Evolutionary conservation across 768 basidiomycete species (phyloP).

Genomic region (Chlorophyllum brunneum): DNA sequence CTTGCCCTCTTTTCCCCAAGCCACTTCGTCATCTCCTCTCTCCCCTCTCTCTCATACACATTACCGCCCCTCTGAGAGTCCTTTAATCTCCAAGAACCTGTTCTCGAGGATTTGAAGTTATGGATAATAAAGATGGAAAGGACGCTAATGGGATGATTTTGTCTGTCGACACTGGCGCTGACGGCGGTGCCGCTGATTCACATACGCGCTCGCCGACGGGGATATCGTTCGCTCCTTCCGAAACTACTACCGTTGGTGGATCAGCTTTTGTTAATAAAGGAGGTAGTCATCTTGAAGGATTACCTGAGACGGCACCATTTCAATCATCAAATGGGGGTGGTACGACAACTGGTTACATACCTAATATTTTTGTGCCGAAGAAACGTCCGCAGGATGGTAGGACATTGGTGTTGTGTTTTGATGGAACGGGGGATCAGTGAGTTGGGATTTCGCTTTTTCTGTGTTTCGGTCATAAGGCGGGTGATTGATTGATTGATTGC

Average conservation of each 20-base stretch:
- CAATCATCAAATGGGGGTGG: neutral
- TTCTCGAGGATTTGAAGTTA: neutral
- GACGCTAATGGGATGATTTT: neutral
- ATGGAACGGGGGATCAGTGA: conserved; percentile 47
- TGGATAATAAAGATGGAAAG: neutral
- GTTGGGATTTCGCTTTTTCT: neutral
- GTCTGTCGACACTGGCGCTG: neutral
- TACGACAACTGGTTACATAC: neutral
- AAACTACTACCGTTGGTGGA: neutral
- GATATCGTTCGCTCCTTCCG: conserved; percentile 1
- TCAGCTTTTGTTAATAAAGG: neutral
- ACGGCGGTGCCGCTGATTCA: neutral
- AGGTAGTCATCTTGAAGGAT: neutral
- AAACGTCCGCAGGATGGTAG: conserved; percentile 19
- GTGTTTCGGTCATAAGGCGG: neutral
- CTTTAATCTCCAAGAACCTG: neutral
- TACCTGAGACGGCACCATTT: neutral
- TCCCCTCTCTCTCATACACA: too few relatives aligned
- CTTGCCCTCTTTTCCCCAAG: too few relatives aligned
- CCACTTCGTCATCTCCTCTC: too few relatives aligned
- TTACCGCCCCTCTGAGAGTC: too few relatives aligned
- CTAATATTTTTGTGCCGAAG: conserved; percentile 11
- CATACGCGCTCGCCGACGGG: neutral
- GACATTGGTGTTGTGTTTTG: conserved; percentile 57
- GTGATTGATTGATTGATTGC: neutral